Base-by-base conservation (phyloP, 768 basidiomycete genomes). In the Naganishia onofrii region DNA sequence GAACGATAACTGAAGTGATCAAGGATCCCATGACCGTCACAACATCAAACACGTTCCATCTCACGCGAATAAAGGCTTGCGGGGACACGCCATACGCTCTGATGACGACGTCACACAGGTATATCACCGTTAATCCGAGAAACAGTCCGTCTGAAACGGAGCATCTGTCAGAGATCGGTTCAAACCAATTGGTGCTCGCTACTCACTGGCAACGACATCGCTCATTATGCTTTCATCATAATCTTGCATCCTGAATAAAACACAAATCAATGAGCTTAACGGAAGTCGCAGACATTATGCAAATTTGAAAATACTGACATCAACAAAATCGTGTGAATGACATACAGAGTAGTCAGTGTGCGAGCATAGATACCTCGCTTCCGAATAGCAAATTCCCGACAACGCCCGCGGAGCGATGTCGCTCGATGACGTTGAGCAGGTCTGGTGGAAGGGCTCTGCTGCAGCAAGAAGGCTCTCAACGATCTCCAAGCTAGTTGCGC, bases 291-390 rank as follows among this genome's bases (percentile, higher is more conserved):
- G 6, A 38, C 12, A 5, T 36, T 2, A 26, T 15, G 19, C 6
- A 3, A 17, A 51, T 23, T 7, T n/a, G 23, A 51, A 17, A 23
- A 6, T 13, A 67, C 76, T 74, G 53, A 76, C 92, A 92, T 91
- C 69, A 97, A 84, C 0, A 87, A 87, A 38, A 91, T 76, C 53
- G 96, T 91, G 77, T 97, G 94, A 21, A 90, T 51, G 23, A 90
- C 78, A 75, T 93, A 94, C 28, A 95, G 78, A 3, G 86, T 77
- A 0, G 92, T 93, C 86, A 94, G 90, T 58, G 82, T 82, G 68
- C 88, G 84, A 7, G 89, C 86, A 94, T 94, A 98, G 87, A 89
- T 92, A 1, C 95, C 95, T 75, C 93, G 90, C 79, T 97, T 98
- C 71, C 88, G 84, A 19, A 92, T 87, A 0, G 95, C 94, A 32